Conservation (phyloP, 2,329 filamentous ascomycete genomes). For the Talaromyces islandicus region DNA sequence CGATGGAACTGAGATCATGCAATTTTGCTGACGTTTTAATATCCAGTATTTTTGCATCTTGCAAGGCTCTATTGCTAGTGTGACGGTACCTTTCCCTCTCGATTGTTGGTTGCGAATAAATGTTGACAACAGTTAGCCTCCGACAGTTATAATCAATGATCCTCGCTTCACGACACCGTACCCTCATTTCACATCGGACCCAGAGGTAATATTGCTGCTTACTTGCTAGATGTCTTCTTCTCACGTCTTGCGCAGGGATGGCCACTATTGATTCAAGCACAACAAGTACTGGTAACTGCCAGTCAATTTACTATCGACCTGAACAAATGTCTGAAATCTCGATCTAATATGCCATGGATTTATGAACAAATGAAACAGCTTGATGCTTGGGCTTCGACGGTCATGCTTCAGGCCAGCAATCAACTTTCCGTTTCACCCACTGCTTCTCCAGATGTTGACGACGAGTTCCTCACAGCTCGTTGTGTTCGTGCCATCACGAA, state of each 20-base stretch:
- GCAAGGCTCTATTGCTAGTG: conserved; percentile 41
- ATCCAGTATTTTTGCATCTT: conserved; percentile 39
- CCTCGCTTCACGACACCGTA: conserved; percentile 39
- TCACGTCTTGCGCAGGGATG: conserved; percentile 29
- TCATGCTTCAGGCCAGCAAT: conserved; percentile 29
- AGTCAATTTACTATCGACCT: conserved; percentile 38
- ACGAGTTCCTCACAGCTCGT: conserved; percentile 32
- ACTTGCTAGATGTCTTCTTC: background rate
- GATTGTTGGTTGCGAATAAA: conserved; percentile 10
- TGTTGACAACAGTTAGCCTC: conserved; percentile 23
- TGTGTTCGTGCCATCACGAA: conserved; percentile 36
- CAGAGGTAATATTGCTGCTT: conserved; percentile 25
- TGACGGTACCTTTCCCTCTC: conserved; percentile 28
- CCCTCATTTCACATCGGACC: conserved; percentile 33
- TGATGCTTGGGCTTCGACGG: conserved; percentile 33
- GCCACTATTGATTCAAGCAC: conserved; percentile 37
- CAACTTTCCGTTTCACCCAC: conserved; percentile 19
- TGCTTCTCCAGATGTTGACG: conserved; percentile 20
- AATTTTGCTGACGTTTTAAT: background rate
- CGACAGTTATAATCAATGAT: conserved; percentile 39
- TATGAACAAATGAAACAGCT: conserved; percentile 38
- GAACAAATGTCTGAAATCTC: conserved; percentile 31
- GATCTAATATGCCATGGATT: conserved; percentile 31
- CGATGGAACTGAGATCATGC: background rate
- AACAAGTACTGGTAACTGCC: conserved; percentile 36